Evolutionary conservation across 2,329 filamentous ascomycete genomes (phyloP).

Genomic region (Geosmithia flava): DNA sequence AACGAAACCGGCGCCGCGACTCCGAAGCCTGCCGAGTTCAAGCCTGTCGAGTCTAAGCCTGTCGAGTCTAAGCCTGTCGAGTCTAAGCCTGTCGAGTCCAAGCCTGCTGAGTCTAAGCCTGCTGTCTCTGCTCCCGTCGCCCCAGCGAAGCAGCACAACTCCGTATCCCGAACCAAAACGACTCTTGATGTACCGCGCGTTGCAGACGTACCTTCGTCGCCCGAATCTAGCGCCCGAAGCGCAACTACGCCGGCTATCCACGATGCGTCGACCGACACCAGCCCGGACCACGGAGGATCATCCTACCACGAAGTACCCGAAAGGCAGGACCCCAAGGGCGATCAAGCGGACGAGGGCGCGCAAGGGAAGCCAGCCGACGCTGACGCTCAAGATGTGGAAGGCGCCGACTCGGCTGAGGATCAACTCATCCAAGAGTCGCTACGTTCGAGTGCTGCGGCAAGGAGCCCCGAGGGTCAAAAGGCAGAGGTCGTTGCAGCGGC

Average conservation of each 20-base stretch:
- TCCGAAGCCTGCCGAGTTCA: not conserved
- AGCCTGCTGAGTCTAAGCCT: not conserved
- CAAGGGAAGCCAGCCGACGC: not conserved
- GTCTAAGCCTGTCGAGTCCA: no score
- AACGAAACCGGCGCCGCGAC: not conserved
- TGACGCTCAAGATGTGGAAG: slow-evolving; percentile 2
- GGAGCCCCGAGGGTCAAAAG: slow-evolving; percentile 5
- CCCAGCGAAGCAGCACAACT: not conserved
- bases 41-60: not conserved
- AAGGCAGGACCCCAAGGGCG: slow-evolving; percentile 20
- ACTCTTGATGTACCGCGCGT: slow-evolving; percentile 18
- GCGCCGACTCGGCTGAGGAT: slow-evolving; percentile 22
- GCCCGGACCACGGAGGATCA: slow-evolving; percentile 55
- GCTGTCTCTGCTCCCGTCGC: not conserved
- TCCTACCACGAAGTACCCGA: slow-evolving; percentile 36
- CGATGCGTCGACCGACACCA: slow-evolving; percentile 60
- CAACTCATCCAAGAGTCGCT: slow-evolving; percentile 31
- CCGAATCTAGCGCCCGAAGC: slow-evolving; percentile 59
- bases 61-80: not conserved
- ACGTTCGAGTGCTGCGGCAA: slow-evolving; percentile 12
- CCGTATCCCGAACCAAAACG: not conserved
- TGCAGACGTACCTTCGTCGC: slow-evolving; percentile 37
- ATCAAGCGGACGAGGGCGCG: not conserved
- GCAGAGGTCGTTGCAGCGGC: not conserved
- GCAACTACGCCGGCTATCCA: slow-evolving; percentile 59